Evolutionary conservation across 2,329 filamentous ascomycete genomes (phyloP).

Genomic region (Pseudocercospora cruenta): DNA sequence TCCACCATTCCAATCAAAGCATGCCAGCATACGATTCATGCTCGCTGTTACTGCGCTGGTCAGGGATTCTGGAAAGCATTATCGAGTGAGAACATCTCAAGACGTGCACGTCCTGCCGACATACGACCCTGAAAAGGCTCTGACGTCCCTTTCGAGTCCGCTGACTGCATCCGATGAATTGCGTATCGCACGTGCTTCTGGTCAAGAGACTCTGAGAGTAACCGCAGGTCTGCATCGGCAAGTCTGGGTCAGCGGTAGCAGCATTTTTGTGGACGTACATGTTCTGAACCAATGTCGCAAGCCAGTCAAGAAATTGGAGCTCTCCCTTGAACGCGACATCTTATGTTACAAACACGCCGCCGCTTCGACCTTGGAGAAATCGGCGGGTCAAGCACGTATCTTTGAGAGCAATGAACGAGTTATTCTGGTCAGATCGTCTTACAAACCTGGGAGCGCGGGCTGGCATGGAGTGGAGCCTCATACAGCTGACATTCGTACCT

Average conservation of each 20-base stretch:
- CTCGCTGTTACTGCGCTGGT: conserved; percentile 54
- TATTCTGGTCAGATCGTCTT: conserved; percentile 48
- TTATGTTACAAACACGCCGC: conserved; percentile 57
- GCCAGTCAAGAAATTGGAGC: conserved; percentile 53
- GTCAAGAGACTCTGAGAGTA: conserved; percentile 50
- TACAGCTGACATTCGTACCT: conserved; percentile 53
- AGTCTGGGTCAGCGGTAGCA: conserved; percentile 61
- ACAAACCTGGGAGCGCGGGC: conserved; percentile 49
- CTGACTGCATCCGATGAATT: conserved; percentile 55
- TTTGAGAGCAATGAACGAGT: conserved; percentile 57
- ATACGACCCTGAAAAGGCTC: conserved; percentile 60
- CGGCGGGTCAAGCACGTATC: conserved; percentile 55
- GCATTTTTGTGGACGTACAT: conserved; percentile 59
- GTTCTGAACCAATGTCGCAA: conserved; percentile 56
- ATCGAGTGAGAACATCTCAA: conserved; percentile 55
- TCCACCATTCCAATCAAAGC: conserved; percentile 57
- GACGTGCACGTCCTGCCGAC: conserved; percentile 57
- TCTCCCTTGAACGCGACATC: conserved; percentile 56
- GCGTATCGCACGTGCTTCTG: conserved; percentile 44
- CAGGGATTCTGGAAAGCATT: conserved; percentile 52
- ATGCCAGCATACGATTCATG: conserved; percentile 55
- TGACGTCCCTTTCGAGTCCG: conserved; percentile 57
- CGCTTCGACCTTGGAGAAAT: conserved; percentile 52
- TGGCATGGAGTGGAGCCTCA: conserved; percentile 54
- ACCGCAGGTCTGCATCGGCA: conserved; percentile 61